Evolutionary conservation across 2,329 filamentous ascomycete genomes (phyloP), one percentile per base, ranked within the genome.

Genomic region (Didymella lethalis): DNA sequence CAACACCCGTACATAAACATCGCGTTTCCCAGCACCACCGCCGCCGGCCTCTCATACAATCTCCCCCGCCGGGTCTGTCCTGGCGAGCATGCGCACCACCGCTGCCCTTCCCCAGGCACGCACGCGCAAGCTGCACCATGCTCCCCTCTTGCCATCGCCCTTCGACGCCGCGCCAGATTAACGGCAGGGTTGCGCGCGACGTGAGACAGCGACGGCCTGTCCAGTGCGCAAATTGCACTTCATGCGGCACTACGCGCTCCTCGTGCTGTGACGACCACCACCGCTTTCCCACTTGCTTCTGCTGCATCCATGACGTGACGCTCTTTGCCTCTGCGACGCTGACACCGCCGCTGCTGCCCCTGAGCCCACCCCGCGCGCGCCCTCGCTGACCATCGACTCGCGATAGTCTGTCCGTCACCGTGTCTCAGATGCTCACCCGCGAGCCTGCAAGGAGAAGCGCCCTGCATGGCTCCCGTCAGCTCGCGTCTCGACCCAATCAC

Each of bases 381-480:
- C 32, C 48, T 50, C 43, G 7, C 44, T 40, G 41, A 28, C 41
- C 32, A 23, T 23, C 50, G 44, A 54, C n/a, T 48, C 54, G 38
- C 54, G 41, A 57, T 40, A 2, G 23, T 23, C 49, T 47, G 57
- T 46, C 51, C 43, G 53, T 58, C 50, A 49, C 41, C 51, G 34
- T 63, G 63, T 67, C 64, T 66, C 63, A 67, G 62, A 18, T 1
- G 1, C 18, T 18, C 18, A 18, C 18, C 61, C 59, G 29, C 54
- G 18, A 40, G 43, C 56, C 65, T 61, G 61, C 53, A 66, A 65
- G 64, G 61, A 12, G 54, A 49, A 57, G 11, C 56, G 62, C 64
- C 64, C 63, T 68, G 66, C 64, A 67, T 59, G 34, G 43, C 47
- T 59, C 57, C 59, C 56, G 50, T 23, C 46, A 34, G 28, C 50